Base-by-base conservation (phyloP, 2,329 filamentous ascomycete genomes). In the Talaromyces sp. region DNA sequence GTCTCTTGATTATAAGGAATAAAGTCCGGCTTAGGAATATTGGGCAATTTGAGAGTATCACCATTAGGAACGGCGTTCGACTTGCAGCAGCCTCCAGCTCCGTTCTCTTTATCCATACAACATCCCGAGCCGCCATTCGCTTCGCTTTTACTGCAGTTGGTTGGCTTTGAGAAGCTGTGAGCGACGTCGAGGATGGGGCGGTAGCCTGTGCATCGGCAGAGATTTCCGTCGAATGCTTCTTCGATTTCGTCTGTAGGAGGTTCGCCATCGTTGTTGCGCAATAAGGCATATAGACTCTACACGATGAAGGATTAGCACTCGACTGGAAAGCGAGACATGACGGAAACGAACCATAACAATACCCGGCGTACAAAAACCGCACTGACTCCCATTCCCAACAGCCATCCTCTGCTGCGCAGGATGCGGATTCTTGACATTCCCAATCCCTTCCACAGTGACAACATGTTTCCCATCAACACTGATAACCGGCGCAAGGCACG, bases 381-480 rank as follows among this genome's bases (percentile, higher is more conserved):
- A 99, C 75, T 99, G 93, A 69, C 91, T 96, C 56, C 95, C 95
- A 78, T 96, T 95, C 35, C 89, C 86, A 76, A 90, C 90, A 18
- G 95, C 93, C 69, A 99, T 90, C 55, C 95, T 85, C 79, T 98
- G 92, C 74, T 98, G 95, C 3, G 89, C 82, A 1, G 93, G 91
- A 79, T 99, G 95, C 5, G 95, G 95, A 46, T 83, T 86, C 75
- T 95, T 89, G 31, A 91, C 88, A 73, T 89, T 91, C 11, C 95
- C 95, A 70, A 99, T 97, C 6, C 95, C 95, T 77, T 99, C 95
- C 44, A 99, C 88, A 2, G 95, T 99, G 73, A 99, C 93, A 71
- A 98, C 92, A 83, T 99, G 95, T 75, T 99, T 99, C 50, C 95
- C 95, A 75, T 98, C 95, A 48, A 98, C 85, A 70, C 92, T 96